Percentiles rank a stretch among this genome's conserved stretches.
Conservation (phyloP, 805 yeast species). For the Yamadazyma nakazawae region DNA sequence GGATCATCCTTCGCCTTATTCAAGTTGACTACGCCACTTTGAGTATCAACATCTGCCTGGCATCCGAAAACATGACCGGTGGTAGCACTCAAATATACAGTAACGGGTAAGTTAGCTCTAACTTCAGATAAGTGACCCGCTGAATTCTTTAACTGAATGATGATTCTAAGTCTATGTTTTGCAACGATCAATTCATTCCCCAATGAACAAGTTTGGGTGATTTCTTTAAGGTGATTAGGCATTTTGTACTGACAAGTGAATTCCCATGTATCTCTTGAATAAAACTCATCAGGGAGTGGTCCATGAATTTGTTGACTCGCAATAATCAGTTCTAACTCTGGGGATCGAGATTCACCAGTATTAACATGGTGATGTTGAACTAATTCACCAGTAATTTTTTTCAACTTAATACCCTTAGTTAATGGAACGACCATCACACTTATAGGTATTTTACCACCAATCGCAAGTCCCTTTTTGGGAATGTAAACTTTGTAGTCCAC, state of each 20-base stretch:
- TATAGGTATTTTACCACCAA: slow-evolving; percentile 45
- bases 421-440: slow-evolving; percentile 45
- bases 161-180: slow-evolving; percentile 43
- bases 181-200: slow-evolving; percentile 41
- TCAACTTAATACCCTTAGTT: slow-evolving; percentile 39
- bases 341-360: slow-evolving; percentile 36
- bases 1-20: slow-evolving; percentile 23
- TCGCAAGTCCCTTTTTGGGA: slow-evolving; percentile 43
- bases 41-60: slow-evolving; percentile 29
- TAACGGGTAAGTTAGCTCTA: slow-evolving; percentile 49
- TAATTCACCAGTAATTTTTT: slow-evolving; percentile 20
- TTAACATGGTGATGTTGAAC: slow-evolving; percentile 33
- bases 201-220: slow-evolving; percentile 43
- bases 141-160: slow-evolving; percentile 44
- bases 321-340: slow-evolving; percentile 35
- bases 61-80: slow-evolving; percentile 34
- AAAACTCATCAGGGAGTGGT: slow-evolving; percentile 4
- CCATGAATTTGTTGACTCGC: slow-evolving; percentile 23
- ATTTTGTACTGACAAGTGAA: slow-evolving; percentile 38
- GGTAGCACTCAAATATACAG: slow-evolving; percentile 40
- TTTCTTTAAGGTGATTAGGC: slow-evolving; percentile 37
- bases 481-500: slow-evolving; percentile 47
- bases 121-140: slow-evolving; percentile 52
- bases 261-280: slow-evolving; percentile 43
- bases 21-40: slow-evolving; percentile 22